Percentiles rank a stretch among this genome's conserved stretches.
phyloP scores from a whole-genome alignment of 2,329 filamentous ascomycete species.

The Sclerotinia subarctica region DNA sequence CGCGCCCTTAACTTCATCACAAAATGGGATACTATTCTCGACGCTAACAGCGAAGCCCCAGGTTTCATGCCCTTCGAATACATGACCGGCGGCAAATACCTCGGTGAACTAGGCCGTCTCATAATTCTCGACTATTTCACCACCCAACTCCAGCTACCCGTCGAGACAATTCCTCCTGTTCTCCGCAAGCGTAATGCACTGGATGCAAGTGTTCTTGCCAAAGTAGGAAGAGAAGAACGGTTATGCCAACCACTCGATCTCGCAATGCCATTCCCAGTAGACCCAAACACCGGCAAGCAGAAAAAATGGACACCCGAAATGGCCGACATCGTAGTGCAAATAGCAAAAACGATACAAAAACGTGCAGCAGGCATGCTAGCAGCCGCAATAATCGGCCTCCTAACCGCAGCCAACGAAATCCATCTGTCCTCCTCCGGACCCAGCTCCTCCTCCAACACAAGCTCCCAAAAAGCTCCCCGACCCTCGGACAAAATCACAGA shows the following conservation, averaged over 20 bases:
- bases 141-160: slow-evolving; percentile 26
- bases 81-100: slow-evolving; percentile 91
- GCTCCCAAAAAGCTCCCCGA: not conserved
- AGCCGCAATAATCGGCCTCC: slow-evolving; percentile 66
- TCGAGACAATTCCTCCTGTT: slow-evolving; percentile 25
- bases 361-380: slow-evolving; percentile 73
- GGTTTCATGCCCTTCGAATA: slow-evolving; percentile 96
- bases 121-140: slow-evolving; percentile 86
- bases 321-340: slow-evolving; percentile 59
- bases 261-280: not conserved
- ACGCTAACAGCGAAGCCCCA: slow-evolving; percentile 64
- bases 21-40: slow-evolving; percentile 66
- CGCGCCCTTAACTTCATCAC: slow-evolving; percentile 62
- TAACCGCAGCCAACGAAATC: slow-evolving; percentile 68
- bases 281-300: not conserved
- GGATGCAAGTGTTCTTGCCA: not conserved
- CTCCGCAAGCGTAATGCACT: slow-evolving; percentile 41
- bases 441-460: slow-evolving; percentile 21
- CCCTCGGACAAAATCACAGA: slow-evolving; percentile 47
- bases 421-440: slow-evolving; percentile 29
- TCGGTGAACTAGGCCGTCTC: slow-evolving; percentile 78
- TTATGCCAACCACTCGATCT: not conserved
- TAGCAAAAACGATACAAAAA: slow-evolving; percentile 67
- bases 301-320: slow-evolving; percentile 60
- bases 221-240: not conserved